These are phyloP conservation scores for Pythium plurisporium DNA, from an alignment of 352 stramenopile species.

Conservation along the genomic window DNA sequence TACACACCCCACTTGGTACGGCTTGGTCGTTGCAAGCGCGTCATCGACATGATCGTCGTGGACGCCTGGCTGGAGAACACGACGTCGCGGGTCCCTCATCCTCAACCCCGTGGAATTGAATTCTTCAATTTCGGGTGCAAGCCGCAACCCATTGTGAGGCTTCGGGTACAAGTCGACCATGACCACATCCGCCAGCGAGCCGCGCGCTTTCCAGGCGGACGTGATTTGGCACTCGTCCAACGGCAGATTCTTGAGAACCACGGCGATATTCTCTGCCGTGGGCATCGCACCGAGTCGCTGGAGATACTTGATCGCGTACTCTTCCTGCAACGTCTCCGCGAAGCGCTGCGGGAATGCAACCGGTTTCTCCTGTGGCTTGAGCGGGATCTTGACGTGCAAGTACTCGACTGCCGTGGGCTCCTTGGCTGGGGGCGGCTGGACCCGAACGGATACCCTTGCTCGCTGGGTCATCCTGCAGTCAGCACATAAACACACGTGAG, in stretches of 20 bases:
- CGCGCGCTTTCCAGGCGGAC: slow-evolving; percentile 51
- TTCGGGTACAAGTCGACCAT: slow-evolving; percentile 50
- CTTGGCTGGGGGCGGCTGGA: slow-evolving; percentile 21
- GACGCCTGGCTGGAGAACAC: background rate
- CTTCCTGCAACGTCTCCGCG: slow-evolving; percentile 43
- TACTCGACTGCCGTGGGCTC: slow-evolving; percentile 34
- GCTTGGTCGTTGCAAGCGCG: slow-evolving; percentile 6
- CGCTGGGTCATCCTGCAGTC: background rate
- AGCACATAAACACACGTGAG: no score
- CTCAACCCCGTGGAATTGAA: background rate
- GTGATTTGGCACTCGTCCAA: slow-evolving; percentile 59
- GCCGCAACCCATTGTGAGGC: background rate
- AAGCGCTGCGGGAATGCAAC: slow-evolving; percentile 35
- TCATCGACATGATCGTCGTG: background rate
- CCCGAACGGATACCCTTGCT: background rate
- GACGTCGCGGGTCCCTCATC: background rate
- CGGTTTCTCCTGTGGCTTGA: slow-evolving; percentile 51
- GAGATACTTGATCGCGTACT: slow-evolving; percentile 74
- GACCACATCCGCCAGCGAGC: slow-evolving; percentile 45
- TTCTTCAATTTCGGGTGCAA: background rate
- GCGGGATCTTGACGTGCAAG: slow-evolving; percentile 48
- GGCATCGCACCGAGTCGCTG: slow-evolving; percentile 47
- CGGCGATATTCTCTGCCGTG: slow-evolving; percentile 51
- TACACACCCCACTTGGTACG: slow-evolving; percentile 45
- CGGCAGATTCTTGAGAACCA: slow-evolving; percentile 57